Percentiles rank a stretch among this genome's conserved stretches.
Evolutionary conservation across 495 filamentous ascomycete species (phyloP).

Genomic region (Aspergillus coremiiformis): DNA sequence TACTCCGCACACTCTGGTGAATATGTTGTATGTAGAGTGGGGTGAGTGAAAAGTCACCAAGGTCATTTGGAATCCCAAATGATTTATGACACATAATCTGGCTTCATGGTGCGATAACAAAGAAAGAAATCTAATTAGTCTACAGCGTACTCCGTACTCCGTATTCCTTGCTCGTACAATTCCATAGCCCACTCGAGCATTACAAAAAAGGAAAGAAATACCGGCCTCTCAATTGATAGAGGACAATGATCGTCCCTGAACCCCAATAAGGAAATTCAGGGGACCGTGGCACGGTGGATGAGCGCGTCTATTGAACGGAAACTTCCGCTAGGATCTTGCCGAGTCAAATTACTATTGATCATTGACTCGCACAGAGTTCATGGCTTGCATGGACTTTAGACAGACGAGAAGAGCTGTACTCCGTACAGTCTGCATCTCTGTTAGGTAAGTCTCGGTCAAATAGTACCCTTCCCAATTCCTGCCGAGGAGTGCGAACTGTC

Average conservation of each 20-base stretch:
- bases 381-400: constrained; percentile 13
- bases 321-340: constrained; percentile 9
- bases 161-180: neutral
- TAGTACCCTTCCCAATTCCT: no score
- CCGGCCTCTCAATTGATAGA: constrained; percentile 2
- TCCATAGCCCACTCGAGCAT: neutral
- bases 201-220: neutral
- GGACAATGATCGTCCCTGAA: constrained; percentile 4
- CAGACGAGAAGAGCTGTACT: constrained; percentile 6
- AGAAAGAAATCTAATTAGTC: neutral
- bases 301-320: constrained; percentile 11
- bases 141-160: neutral
- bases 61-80: neutral
- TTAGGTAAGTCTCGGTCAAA: neutral
- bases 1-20: no score
- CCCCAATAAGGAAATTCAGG: constrained; percentile 4
- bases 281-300: constrained; percentile 3
- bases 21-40: neutral
- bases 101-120: neutral
- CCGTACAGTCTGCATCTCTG: neutral
- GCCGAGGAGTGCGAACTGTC: no score
- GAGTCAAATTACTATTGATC: constrained; percentile 5
- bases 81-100: neutral
- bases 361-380: constrained; percentile 11
- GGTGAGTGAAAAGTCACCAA: neutral